Conservation (phyloP, 768 basidiomycete species). For the Thelephora ganbajun region DNA sequence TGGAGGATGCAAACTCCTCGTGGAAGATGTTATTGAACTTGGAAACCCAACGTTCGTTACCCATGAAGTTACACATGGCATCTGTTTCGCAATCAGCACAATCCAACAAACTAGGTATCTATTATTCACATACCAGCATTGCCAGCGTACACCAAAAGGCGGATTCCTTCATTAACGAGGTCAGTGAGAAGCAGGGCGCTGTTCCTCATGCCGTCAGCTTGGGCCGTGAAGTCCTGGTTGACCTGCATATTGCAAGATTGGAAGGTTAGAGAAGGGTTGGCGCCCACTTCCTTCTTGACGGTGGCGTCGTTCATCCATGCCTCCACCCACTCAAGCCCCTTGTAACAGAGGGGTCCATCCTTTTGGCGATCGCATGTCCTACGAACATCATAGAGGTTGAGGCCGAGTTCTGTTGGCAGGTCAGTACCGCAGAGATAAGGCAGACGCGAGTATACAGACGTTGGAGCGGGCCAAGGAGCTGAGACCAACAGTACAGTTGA, state of each 20-base stretch:
- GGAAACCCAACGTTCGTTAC: conserved; percentile 67
- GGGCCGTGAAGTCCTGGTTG: conserved; percentile 65
- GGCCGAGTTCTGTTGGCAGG: conserved; percentile 28
- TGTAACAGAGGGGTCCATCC: conserved; percentile 23
- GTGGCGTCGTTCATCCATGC: conserved; percentile 34
- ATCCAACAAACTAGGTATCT: background rate
- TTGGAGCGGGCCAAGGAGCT: conserved; percentile 47
- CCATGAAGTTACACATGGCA: conserved; percentile 19
- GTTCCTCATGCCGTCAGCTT: conserved; percentile 83
- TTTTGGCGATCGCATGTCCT: conserved; percentile 28
- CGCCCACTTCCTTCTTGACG: conserved; percentile 31
- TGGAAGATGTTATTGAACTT: conserved; percentile 47
- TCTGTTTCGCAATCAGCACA: background rate
- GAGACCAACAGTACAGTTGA: conserved; percentile 55
- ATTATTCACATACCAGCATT: conserved; percentile 32
- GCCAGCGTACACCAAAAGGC: conserved; percentile 83
- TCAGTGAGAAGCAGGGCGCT: conserved; percentile 66
- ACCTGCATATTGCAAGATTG: conserved; percentile 59
- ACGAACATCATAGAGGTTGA: conserved; percentile 42
- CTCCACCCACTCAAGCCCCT: conserved; percentile 35
- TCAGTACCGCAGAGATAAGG: conserved; percentile 1
- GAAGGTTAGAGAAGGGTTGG: conserved; percentile 19
- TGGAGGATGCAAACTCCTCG: conserved; percentile 38
- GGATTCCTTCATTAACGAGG: conserved; percentile 68
- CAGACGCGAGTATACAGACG: conserved; percentile 23